Evolutionary conservation across 164 flowering plant species (phyloP).

Genomic region (grape (Vitis vinifera)): DNA sequence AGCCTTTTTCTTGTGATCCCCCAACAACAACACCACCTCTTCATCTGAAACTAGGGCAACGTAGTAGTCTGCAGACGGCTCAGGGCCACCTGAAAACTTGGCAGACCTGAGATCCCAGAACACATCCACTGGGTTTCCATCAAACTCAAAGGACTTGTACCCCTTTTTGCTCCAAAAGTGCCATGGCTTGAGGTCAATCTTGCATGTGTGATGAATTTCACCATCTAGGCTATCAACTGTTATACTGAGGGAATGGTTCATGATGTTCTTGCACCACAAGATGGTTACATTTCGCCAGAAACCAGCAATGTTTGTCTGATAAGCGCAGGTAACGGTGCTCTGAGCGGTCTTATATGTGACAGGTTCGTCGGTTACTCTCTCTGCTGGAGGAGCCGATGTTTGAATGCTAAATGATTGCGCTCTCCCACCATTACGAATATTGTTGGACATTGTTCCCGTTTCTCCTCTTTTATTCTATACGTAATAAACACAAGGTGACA

Average conservation of each 20-base stretch:
- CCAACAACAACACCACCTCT: slow-evolving; percentile 77
- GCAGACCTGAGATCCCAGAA: slow-evolving; percentile 86
- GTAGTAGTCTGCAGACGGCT: slow-evolving; percentile 67
- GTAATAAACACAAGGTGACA: too few species aligned
- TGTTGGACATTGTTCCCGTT: background rate
- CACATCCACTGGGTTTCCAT: slow-evolving; percentile 53
- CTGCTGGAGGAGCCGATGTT: slow-evolving; percentile 17
- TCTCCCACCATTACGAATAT: background rate
- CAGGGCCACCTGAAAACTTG: slow-evolving; percentile 65
- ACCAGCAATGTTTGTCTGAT: slow-evolving; percentile 45
- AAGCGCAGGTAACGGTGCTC: slow-evolving; percentile 59
- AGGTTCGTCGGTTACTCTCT: slow-evolving; percentile 34
- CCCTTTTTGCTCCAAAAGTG: slow-evolving; percentile 94
- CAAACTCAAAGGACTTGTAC: slow-evolving; percentile 67
- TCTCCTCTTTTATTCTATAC: too few species aligned
- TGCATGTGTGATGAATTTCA: slow-evolving; percentile 50
- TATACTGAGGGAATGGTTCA: slow-evolving; percentile 48
- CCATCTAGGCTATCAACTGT: slow-evolving; percentile 33
- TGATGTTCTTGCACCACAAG: slow-evolving; percentile 54
- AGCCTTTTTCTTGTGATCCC: slow-evolving; percentile 81
- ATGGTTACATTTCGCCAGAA: slow-evolving; percentile 51
- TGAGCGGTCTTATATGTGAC: slow-evolving; percentile 34
- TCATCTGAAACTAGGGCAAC: slow-evolving; percentile 75
- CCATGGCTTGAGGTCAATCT: slow-evolving; percentile 94
- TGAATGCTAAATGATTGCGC: slow-evolving; percentile 9